Base-by-base conservation (phyloP, 1,284 basidiomycete genomes). In the Moesziomyces sp. region DNA sequence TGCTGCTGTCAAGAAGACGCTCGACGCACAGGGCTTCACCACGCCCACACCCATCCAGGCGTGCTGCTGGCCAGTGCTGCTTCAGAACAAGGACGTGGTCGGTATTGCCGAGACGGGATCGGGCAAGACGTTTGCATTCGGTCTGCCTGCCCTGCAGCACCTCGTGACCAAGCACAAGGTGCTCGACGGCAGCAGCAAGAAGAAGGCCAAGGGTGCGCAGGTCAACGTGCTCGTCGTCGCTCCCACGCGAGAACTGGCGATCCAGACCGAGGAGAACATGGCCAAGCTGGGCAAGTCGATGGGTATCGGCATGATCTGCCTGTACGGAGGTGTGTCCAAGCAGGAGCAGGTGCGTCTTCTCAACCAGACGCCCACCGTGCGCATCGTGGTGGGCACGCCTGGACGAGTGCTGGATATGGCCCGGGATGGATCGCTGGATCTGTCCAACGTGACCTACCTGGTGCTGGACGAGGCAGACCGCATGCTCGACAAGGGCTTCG, bases 401-500 rank as follows among this genome's bases (percentile, higher is more conserved):
- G 96, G 96, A 4, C 88, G 96, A 58, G 90, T 97, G 62, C 86
- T 97, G 66, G 96, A 99, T 86, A 87, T 99, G 34, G 90, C 93
- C 74, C 91, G 94, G 52, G 93, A 93, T 34, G 90, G 87, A 69
- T 92, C 94, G 84, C 86, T 98, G 35, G 91, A 77, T 46, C 64
- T 83, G 16, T 50, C 53, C 71, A 91, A 92, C 44, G 93, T 98
- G 26, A 88, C 90, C 52, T 98, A 95, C 86, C 87, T 98, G 18
- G 96, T 98, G 0, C 86, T 99, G 44, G 97, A 99, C 82, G 96
- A 99, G 86, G 96, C 96, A 2, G 96, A 99, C 86, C 89, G 96
- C 48, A 98, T 99, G 96, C 87, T 99, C 50, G 97, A 99, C 85
- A 94, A 92, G 81, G 97, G 97, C 0, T 99, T 99, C 85, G 97